Evolutionary conservation across 106 monocot genomes (phyloP), one percentile per base, ranked within the genome.

Genomic region (Dendrobium nobile): DNA sequence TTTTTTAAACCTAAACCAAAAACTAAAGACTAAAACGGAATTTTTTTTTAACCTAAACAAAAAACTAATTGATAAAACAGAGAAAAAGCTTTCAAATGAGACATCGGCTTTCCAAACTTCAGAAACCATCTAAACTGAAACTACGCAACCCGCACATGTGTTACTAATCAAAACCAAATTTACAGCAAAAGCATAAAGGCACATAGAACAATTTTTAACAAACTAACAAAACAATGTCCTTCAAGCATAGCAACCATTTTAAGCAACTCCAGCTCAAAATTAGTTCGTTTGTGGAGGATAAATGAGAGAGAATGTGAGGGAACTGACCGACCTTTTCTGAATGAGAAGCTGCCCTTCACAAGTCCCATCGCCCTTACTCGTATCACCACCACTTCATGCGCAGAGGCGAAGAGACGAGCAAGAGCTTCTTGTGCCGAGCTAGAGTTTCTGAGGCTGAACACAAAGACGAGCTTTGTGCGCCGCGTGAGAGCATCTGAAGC

Each of bases 351-450:
- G 78, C 48, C 26, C 48, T 55, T 59, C 2, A 81, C 80, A 33
- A 75, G 87, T 2, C 90, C 90, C 10, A 90, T 92, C 45, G 11
- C 28, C 64, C 84, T 61, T 42, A 93, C 87, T 77, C 84, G 77
- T 67, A 92, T 84, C 40, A 91, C 87, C 33, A 85, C 84, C 58
- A 86, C 88, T 47, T 90, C 85, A 78, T 83, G 59, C 54, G 93
- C 91, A 37, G 0, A 37, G 37, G 3, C 1, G 37, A 37, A 2
- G 37, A 2, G 37, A 37, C 37, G 37, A 37, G 37, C 37, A 37
- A 37, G 37, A 37, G 37, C 37, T 37, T 37, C 37, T 3, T 37
- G 3, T 3, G 37, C 37, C 3, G 37, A 37, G 37, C 37, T 0
- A 37, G 37, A 37, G 3, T 0, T 37, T 37, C 3, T 2, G 37